Conservation (phyloP, 805 yeast genomes). For the Kluyveromyces dobzhanskii region DNA sequence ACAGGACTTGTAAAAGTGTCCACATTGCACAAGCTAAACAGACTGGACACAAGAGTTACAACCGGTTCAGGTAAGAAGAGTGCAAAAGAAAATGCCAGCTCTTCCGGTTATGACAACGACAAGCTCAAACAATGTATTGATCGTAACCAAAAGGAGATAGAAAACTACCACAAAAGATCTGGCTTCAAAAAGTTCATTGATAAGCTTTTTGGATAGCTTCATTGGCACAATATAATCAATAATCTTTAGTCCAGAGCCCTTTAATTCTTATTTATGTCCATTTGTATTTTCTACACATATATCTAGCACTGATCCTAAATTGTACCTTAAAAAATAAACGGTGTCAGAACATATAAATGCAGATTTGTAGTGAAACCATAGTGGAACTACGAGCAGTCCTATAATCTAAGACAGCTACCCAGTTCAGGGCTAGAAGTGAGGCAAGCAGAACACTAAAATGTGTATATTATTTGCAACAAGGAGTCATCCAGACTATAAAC, state of each 20-base stretch:
- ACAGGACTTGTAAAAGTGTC: constrained; percentile 57
- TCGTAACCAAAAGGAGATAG: constrained; percentile 25
- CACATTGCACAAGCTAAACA: constrained; percentile 46
- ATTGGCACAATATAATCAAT: too few relatives aligned
- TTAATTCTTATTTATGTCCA: too few relatives aligned
- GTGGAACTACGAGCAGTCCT: too few relatives aligned
- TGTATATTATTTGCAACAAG: constrained; percentile 69
- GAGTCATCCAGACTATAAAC: constrained; percentile 63
- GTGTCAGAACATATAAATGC: too few relatives aligned
- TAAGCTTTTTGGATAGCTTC: constrained; percentile 18
- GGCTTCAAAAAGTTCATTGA: constrained; percentile 20
- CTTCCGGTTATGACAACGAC: constrained; percentile 12
- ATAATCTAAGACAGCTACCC: too few relatives aligned
- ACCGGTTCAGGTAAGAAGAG: constrained; percentile 1
- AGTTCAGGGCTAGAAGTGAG: too few relatives aligned
- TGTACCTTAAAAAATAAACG: too few relatives aligned
- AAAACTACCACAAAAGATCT: constrained; percentile 16
- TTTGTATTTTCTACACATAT: too few relatives aligned
- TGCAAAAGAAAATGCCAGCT: neutral
- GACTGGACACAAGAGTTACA: constrained; percentile 26
- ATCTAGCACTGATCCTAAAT: too few relatives aligned
- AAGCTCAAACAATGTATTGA: constrained; percentile 26
- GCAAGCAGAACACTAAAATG: too few relatives aligned
- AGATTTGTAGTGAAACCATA: too few relatives aligned
- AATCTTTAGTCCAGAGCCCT: too few relatives aligned